Evolutionary conservation across 2,329 filamentous ascomycete genomes (phyloP), one percentile per base, ranked within the genome.

Genomic region (Diaporthe aspalathi): DNA sequence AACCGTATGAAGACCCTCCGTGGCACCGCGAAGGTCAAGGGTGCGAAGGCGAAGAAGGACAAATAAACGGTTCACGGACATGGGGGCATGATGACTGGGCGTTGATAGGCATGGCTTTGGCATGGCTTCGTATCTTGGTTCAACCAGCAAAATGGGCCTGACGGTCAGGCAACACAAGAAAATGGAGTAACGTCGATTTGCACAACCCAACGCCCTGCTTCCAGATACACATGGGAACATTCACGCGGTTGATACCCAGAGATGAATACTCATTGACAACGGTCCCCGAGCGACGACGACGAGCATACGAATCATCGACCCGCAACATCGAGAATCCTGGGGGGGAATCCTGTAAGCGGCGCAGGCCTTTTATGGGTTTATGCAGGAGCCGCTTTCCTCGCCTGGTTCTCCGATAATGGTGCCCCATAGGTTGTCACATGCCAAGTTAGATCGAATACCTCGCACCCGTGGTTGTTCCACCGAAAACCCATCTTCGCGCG

Each of bases 1-100:
- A 99, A 99, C 94, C 92, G 95, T 86, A 91, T 93, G 88, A 98
- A 99, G 94, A 96, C 95, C 84, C 93, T 98, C 86, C 93, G 96
- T 80, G 96, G 96, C 84, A 97, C 94, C 81, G 95, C 94, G 82
- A 99, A 99, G 94, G 91, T 92, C 90, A 98, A 98, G 94, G 94
- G 94, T 85, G 92, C 92, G 84, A 91, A 92, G 89, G 90, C 93
- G 86, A 96, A 97, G 91, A 97, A 98, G 93, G 94, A 94, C 87
- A 91, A 93, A 90, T 94, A 94, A 88, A 86, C 84, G 84, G 78
- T 78, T 82, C 80, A 78, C 77, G 54, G 53, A 54, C 65, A 65
- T 65, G 60, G 60, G 60, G 40, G n/a, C 38, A 24, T 70, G 38
- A 65, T 50, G 60, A 65, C 60, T 63, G 60, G 60, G 60, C 60